Evolutionary conservation across 257 asterid species (phyloP).

Genomic region (Perilla frutescens): DNA sequence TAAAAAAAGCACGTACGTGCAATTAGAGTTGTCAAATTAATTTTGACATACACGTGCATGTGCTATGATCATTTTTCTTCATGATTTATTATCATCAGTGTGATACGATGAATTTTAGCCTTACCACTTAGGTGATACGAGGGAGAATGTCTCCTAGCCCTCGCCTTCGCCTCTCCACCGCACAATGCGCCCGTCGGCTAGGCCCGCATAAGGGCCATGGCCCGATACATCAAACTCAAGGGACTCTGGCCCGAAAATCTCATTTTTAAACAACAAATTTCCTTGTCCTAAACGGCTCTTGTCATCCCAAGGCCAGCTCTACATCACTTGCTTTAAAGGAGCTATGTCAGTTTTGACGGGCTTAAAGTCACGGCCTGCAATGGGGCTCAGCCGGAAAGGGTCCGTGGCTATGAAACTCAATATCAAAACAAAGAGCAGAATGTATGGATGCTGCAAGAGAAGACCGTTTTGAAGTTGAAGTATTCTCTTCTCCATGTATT

Average conservation of each 20-base stretch:
- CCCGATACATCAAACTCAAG: constrained; percentile 77
- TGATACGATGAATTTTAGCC: background rate
- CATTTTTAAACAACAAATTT: constrained; percentile 62
- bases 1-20: constrained; percentile 20
- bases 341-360: constrained; percentile 80
- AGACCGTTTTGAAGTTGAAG: constrained; percentile 43
- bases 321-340: constrained; percentile 67
- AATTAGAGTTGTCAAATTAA: background rate
- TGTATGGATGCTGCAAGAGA: constrained; percentile 56
- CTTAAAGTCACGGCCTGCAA: constrained; percentile 68
- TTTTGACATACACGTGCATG: too few relatives aligned
- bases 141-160: constrained; percentile 93
- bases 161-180: constrained; percentile 77
- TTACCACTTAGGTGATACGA: constrained; percentile 76
- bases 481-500: constrained; percentile 60
- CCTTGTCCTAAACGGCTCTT: constrained; percentile 70
- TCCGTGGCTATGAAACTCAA: constrained; percentile 62
- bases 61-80: background rate
- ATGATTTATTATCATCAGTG: too few relatives aligned
- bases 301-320: constrained; percentile 73
- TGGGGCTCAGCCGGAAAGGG: constrained; percentile 82
- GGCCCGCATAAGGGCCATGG: constrained; percentile 84
- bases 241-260: constrained; percentile 86
- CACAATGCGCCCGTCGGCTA: constrained; percentile 91
- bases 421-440: constrained; percentile 47